Base-by-base conservation (phyloP, 208 protist genomes). In the Acanthamoeba divionensis region DNA sequence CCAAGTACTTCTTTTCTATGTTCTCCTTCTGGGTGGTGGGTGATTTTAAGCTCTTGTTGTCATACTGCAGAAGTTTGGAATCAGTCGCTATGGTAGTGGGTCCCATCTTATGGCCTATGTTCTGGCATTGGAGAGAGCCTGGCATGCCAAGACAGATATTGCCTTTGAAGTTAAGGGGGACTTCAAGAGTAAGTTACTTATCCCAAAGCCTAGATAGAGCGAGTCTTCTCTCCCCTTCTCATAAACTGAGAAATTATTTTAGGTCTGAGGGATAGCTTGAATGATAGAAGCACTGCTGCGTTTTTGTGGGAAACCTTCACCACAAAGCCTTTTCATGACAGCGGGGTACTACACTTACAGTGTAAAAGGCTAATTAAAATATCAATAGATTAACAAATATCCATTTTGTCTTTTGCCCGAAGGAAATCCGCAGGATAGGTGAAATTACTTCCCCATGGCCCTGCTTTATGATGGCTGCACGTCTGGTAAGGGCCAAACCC, bases 241-340 rank as follows among this genome's bases (percentile, higher is more conserved):
- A 60, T n/a, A 60, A 18, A 60, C 18, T n/a, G 52, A 60, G n/a
- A n/a, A n/a, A n/a, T n/a, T n/a, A n/a, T n/a, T 15, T 7, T 33
- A 91, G 88, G 88, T 50, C 48, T 91, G 36, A 31, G 88, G 15
- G 88, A 85, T 21, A 45, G 88, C 63, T 52, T 91, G 1, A 91
- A 91, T 26, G 65, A 80, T n/a, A 60, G 54, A 26, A 73, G 69
- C 5, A 86, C 88, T 18, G 88, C 88, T 7, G 88, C 88, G 7
- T 91, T 91, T 26, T 21, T 91, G 55, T 91, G 88, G 88, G 88
- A 91, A 62, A 91, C 88, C 13, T 91, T 91, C 41, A 91, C 88
- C 54, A 91, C 88, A 24, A 91, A 91, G 55, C 88, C 88, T 6
- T 91, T 89, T 71, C 88, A 91, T 90, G 88, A 91, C 73, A 52